Evolutionary conservation across 208 protist genomes (phyloP).

Genomic region (Leishmania tropica): DNA sequence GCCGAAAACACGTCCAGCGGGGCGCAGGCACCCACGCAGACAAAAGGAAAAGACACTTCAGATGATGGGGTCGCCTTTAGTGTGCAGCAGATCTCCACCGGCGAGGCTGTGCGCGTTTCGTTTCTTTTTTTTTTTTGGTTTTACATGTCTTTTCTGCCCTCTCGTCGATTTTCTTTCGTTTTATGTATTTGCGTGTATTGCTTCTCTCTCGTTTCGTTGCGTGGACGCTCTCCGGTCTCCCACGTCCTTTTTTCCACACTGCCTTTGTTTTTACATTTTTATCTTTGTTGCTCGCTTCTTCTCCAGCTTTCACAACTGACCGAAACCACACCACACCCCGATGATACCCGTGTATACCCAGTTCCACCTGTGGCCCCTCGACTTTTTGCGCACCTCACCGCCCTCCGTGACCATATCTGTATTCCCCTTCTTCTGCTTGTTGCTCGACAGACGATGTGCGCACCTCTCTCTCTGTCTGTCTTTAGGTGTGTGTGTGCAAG

Average conservation of each 20-base stretch:
- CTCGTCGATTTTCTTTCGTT: not conserved
- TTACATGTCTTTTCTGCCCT: not conserved
- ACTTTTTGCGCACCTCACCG: not conserved
- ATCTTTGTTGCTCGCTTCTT: not conserved
- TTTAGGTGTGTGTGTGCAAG: not conserved
- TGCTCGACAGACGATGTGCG: not conserved
- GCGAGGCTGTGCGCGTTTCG: no score
- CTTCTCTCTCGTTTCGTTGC: not conserved
- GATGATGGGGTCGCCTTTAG: no score
- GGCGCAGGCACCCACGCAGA: no score
- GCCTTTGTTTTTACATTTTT: not conserved
- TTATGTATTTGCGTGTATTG: not conserved
- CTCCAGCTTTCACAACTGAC: slow-evolving; percentile 1
- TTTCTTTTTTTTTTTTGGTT: no score
- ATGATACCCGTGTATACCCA: not conserved
- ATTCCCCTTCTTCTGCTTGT: not conserved
- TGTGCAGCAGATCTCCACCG: no score
- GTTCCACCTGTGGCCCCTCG: not conserved
- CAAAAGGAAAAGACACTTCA: no score
- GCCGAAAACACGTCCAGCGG: no score
- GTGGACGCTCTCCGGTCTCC: not conserved
- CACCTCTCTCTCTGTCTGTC: not conserved
- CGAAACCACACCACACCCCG: not conserved
- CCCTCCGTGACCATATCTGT: not conserved
- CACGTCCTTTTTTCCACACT: not conserved